A percentile compares a stretch with the other conserved stretches of the same genome.
phyloP scores from a whole-genome alignment of 768 basidiomycete species.

The Termitomyces sp. region DNA sequence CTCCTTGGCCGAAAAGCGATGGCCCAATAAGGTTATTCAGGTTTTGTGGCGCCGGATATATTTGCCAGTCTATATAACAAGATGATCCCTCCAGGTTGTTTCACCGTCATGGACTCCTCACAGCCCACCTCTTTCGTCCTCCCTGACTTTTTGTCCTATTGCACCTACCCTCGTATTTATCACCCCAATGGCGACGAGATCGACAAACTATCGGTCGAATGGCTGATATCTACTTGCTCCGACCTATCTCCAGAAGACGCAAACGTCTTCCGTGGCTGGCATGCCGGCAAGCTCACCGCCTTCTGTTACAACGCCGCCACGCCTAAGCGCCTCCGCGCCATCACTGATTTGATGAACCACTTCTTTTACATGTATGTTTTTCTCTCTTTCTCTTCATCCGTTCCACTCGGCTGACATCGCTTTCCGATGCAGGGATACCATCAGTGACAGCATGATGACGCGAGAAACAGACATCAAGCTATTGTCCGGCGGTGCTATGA shows the following conservation, averaged over 20 bases:
- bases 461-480: conserved; percentile 43
- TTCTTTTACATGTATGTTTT: conserved; percentile 50
- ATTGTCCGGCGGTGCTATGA: conserved; percentile 53
- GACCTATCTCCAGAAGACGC: conserved; percentile 41
- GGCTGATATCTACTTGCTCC: conserved; percentile 45
- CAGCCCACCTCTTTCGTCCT: conserved; percentile 36
- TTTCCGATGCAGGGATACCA: conserved; percentile 52
- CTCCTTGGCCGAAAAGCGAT: too few relatives aligned
- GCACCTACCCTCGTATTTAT: conserved; percentile 41
- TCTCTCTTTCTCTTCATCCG: conserved; percentile 3
- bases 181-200: too few relatives aligned
- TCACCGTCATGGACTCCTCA: too few relatives aligned
- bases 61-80: too few relatives aligned
- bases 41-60: too few relatives aligned
- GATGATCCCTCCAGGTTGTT: too few relatives aligned
- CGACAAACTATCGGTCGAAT: conserved; percentile 44
- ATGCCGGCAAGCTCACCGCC: conserved; percentile 65
- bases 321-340: conserved; percentile 54
- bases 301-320: conserved; percentile 57
- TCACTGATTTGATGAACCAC: conserved; percentile 67
- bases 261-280: conserved; percentile 49
- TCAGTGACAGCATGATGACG: conserved; percentile 75
- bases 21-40: too few relatives aligned
- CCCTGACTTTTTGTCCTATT: conserved; percentile 53
- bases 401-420: conserved; percentile 9